Evolutionary conservation across 192 early-diverging fungal species (phyloP).

Genomic region (Linnemannia hyalina): DNA sequence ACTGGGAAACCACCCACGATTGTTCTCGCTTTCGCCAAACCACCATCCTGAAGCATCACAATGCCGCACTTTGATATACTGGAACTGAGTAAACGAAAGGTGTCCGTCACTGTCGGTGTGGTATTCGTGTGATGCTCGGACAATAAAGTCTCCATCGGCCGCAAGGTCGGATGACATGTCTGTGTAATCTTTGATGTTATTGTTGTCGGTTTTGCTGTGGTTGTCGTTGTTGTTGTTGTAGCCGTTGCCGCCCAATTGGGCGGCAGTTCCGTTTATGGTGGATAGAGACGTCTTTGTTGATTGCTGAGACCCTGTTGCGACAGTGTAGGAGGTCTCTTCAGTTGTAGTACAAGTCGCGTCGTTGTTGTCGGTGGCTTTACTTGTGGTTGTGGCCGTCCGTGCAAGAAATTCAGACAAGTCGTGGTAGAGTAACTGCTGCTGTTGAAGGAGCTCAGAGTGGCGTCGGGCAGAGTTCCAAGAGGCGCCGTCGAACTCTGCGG

Average conservation of each 20-base stretch:
- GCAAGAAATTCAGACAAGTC: neutral
- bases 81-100: constrained; percentile 33
- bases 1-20: constrained; percentile 49
- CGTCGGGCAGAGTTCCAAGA: neutral
- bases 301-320: neutral
- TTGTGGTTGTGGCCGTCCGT: neutral
- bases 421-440: neutral
- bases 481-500: neutral
- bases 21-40: constrained; percentile 41
- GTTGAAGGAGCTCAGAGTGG: neutral
- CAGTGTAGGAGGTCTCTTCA: neutral
- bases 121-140: constrained; percentile 45
- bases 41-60: constrained; percentile 49
- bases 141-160: constrained; percentile 36
- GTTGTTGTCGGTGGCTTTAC: neutral
- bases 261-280: neutral
- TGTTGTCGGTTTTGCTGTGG: neutral
- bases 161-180: constrained; percentile 10
- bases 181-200: constrained; percentile 7
- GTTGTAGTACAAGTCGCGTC: constrained; percentile 2
- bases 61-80: constrained; percentile 39
- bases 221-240: neutral
- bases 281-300: neutral
- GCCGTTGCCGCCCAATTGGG: constrained; percentile 3
- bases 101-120: constrained; percentile 31